phyloP scores from a whole-genome alignment of 768 basidiomycete species.

The Coprinellus micaceus region DNA sequence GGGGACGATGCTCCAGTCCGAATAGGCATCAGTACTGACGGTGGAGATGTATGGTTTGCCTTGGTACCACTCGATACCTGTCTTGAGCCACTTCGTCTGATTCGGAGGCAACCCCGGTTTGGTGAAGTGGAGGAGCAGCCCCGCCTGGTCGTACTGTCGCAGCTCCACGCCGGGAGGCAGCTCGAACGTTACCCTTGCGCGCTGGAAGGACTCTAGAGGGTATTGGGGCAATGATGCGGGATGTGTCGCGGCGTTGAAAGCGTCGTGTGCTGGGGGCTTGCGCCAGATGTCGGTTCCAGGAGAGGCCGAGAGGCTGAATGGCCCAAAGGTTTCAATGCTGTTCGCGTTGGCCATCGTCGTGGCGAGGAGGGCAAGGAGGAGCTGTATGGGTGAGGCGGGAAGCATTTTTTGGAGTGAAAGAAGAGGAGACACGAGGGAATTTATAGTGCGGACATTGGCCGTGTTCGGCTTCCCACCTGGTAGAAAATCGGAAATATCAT shows the following conservation, averaged over 20 bases:
- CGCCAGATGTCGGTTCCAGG: constrained; percentile 33
- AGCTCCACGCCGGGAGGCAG: constrained; percentile 20
- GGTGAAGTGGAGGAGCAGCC: constrained; percentile 27
- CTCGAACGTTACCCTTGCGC: constrained; percentile 27
- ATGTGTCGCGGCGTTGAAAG: constrained; percentile 27
- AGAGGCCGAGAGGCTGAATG: constrained; percentile 20
- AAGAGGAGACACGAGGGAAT: too few species aligned
- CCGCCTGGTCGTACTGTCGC: constrained; percentile 30
- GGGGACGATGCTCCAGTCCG: constrained; percentile 30
- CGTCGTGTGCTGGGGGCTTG: constrained; percentile 27
- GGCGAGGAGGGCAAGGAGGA: too few species aligned
- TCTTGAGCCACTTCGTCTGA: constrained; percentile 26
- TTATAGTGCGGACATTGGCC: too few species aligned
- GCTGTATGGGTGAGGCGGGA: too few species aligned
- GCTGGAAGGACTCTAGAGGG: constrained; percentile 27
- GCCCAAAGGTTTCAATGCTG: background rate
- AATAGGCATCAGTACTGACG: constrained; percentile 28
- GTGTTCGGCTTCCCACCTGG: too few species aligned
- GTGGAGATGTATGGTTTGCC: constrained; percentile 28
- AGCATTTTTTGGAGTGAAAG: too few species aligned
- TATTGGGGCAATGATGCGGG: constrained; percentile 25
- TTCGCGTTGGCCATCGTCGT: background rate
- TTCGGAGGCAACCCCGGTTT: constrained; percentile 4
- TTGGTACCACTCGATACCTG: constrained; percentile 28
- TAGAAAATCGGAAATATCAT: background rate